phyloP scores from a whole-genome alignment of 345 rosid species.

The Hirschfeldia incana region DNA sequence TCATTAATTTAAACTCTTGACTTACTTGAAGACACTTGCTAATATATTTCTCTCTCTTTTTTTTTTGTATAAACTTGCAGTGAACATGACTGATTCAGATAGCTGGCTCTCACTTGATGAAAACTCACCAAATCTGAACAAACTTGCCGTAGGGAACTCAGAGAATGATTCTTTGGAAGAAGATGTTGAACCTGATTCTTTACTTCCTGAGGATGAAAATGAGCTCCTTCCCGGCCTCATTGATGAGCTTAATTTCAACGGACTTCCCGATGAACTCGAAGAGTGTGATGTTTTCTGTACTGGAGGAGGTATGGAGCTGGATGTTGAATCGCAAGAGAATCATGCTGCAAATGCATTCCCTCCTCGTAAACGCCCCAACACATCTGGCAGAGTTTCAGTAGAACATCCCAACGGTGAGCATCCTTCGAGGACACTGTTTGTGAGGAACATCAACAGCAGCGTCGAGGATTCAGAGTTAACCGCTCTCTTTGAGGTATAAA shows the following conservation, averaged over 20 bases:
- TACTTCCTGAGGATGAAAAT: slow-evolving; percentile 82
- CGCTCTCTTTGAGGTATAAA: slow-evolving; percentile 73
- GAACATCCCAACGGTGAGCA: slow-evolving; percentile 98
- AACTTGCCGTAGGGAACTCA: slow-evolving; percentile 50
- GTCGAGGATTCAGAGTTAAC: slow-evolving; percentile 85
- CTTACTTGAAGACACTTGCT: not conserved
- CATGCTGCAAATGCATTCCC: slow-evolving; percentile 50
- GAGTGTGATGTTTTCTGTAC: slow-evolving; percentile 81
- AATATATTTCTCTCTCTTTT: slow-evolving; percentile 9
- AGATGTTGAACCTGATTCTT: slow-evolving; percentile 51
- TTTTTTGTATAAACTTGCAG: slow-evolving; percentile 49
- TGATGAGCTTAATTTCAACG: slow-evolving; percentile 70
- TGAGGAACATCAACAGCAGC: slow-evolving; percentile 90
- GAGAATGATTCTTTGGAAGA: slow-evolving; percentile 53
- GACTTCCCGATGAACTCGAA: slow-evolving; percentile 62
- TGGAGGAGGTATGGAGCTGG: slow-evolving; percentile 92
- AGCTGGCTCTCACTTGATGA: slow-evolving; percentile 52
- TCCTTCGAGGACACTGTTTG: slow-evolving; percentile 94
- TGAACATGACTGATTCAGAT: slow-evolving; percentile 58
- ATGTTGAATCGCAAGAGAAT: slow-evolving; percentile 60
- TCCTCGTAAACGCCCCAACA: slow-evolving; percentile 53
- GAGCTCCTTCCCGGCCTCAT: slow-evolving; percentile 86
- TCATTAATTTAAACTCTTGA: not conserved
- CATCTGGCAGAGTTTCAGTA: slow-evolving; percentile 68
- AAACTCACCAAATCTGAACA: slow-evolving; percentile 48